Evolutionary conservation across 2,329 filamentous ascomycete species (phyloP).

Genomic region (Eurotiales sp.): DNA sequence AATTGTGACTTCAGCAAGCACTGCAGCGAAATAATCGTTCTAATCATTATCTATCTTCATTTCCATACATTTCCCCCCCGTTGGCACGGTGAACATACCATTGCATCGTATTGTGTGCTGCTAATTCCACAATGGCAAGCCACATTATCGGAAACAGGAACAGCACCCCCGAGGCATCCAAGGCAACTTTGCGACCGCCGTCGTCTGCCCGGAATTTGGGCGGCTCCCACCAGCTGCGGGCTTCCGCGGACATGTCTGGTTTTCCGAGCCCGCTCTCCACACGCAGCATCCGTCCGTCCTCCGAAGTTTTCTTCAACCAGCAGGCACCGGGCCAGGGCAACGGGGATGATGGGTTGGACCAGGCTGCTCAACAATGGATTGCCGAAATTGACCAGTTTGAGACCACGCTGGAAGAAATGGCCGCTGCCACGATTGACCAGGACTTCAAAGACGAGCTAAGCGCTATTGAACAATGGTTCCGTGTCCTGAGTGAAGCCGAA

Average conservation of each 20-base stretch:
- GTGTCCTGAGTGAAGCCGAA: constrained; percentile 93
- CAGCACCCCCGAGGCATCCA: constrained; percentile 90
- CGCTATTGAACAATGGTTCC: constrained; percentile 99
- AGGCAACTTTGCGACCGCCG: constrained; percentile 75
- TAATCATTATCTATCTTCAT: constrained; percentile 32
- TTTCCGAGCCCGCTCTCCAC: constrained; percentile 68
- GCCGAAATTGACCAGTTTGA: constrained; percentile 99
- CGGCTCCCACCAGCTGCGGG: constrained; percentile 79
- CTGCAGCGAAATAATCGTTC: constrained; percentile 65
- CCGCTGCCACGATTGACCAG: constrained; percentile 94
- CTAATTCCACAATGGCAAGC: constrained; percentile 51
- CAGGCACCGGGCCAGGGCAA: constrained; percentile 64
- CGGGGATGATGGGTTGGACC: constrained; percentile 82
- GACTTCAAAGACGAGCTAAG: constrained; percentile 99
- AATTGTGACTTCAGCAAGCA: constrained; percentile 62
- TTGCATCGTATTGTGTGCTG: not conserved
- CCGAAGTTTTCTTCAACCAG: constrained; percentile 86
- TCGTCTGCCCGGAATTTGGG: constrained; percentile 77
- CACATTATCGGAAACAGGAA: constrained; percentile 80
- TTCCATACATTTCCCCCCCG: not conserved
- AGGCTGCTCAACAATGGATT: constrained; percentile 96
- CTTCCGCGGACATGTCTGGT: constrained; percentile 91
- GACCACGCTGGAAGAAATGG: constrained; percentile 98
- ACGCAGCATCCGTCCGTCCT: constrained; percentile 83
- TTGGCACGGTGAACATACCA: not conserved